Percentiles rank a stretch among this genome's conserved stretches.
phyloP scores from a whole-genome alignment of 805 yeast species.

The Metschnikowia dekortorum region DNA sequence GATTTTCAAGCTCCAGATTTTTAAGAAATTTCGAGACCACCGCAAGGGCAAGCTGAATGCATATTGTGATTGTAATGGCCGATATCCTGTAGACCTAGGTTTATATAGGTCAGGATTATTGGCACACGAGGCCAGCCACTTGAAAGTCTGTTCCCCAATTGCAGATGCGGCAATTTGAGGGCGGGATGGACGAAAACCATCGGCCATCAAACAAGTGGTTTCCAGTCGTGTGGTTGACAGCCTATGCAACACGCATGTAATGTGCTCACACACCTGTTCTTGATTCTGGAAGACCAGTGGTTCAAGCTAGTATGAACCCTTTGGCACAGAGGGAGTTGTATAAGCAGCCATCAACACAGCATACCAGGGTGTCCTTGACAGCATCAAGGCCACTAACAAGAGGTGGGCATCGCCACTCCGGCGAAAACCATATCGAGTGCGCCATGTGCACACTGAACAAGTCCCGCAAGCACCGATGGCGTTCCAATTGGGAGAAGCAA shows the following conservation, averaged over 20 bases:
- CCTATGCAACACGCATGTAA: neutral
- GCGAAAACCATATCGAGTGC: slow-evolving; percentile 1
- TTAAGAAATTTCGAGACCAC: no score
- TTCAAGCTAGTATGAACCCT: neutral
- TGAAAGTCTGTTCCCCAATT: no score
- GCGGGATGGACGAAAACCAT: neutral
- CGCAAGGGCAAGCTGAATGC: no score
- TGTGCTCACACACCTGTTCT: neutral
- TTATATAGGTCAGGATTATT: no score
- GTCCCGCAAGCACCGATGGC: neutral
- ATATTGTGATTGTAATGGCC: no score
- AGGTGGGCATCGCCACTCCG: neutral
- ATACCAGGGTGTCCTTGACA: neutral
- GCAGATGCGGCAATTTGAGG: no score
- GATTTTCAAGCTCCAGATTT: no score
- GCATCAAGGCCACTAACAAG: neutral
- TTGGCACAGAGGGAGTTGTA: neutral
- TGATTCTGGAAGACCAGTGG: neutral
- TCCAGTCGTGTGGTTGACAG: neutral
- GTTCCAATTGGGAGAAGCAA: slow-evolving; percentile 1
- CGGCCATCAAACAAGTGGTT: neutral
- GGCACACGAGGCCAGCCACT: no score
- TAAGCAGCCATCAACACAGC: neutral
- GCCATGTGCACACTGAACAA: neutral
- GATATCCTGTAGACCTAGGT: no score